phyloP scores from a whole-genome alignment of 352 stramenopile genomes.

The Phytopythium helicoides region DNA sequence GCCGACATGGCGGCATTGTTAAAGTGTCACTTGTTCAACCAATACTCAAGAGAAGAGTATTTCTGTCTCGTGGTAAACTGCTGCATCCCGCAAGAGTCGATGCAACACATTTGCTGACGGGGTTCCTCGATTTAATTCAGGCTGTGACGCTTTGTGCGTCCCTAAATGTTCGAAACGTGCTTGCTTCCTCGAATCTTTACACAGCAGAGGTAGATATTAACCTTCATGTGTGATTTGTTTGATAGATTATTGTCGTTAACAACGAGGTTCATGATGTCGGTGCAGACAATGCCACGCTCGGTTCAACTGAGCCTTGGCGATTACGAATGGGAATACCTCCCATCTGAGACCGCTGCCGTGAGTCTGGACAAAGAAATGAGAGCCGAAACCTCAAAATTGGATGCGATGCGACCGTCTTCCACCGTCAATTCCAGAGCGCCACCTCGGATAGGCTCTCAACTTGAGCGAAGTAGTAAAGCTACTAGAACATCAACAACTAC shows the following conservation, averaged over 20 bases:
- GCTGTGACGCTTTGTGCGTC: constrained; percentile 59
- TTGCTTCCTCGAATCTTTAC: constrained; percentile 52
- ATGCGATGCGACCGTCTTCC: background rate
- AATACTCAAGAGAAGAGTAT: constrained; percentile 59
- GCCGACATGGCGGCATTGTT: constrained; percentile 65
- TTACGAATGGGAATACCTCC: constrained; percentile 3
- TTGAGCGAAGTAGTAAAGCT: background rate
- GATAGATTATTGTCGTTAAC: background rate
- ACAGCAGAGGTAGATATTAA: constrained; percentile 23
- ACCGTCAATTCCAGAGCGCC: background rate
- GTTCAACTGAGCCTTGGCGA: background rate
- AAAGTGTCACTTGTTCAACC: constrained; percentile 65
- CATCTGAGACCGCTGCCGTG: background rate
- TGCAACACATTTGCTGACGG: background rate
- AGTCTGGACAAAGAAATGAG: background rate
- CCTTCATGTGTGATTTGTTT: background rate
- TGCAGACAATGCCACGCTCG: background rate
- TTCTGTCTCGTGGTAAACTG: constrained; percentile 54
- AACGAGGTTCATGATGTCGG: background rate
- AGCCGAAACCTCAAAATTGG: constrained; percentile 1
- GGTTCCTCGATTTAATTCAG: constrained; percentile 12
- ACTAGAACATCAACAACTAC: background rate
- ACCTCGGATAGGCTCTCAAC: background rate
- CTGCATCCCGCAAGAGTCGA: background rate
- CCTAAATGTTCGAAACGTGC: constrained; percentile 67